phyloP scores from a whole-genome alignment of 805 yeast genomes.

The Wickerhamiella australiensis region DNA sequence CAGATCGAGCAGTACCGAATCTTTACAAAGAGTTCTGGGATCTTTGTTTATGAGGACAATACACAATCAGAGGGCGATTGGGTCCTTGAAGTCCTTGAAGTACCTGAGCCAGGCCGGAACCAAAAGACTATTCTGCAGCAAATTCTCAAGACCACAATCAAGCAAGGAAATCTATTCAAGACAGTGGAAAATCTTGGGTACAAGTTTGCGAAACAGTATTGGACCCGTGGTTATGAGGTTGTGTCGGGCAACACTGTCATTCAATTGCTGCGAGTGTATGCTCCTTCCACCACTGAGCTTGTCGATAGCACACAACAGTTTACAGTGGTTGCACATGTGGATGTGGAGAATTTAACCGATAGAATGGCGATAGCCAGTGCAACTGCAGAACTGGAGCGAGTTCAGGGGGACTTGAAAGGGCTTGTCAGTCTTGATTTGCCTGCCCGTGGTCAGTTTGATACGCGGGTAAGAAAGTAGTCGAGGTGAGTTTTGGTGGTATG shows the following conservation, averaged over 20 bases:
- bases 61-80: conserved; percentile 17
- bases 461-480: conserved; percentile 43
- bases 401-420: conserved; percentile 57
- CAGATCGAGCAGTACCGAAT: conserved; percentile 29
- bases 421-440: conserved; percentile 60
- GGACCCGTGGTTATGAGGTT: conserved; percentile 49
- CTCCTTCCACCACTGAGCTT: conserved; percentile 26
- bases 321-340: conserved; percentile 49
- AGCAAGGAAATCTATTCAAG: conserved; percentile 27
- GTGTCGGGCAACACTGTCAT: conserved; percentile 50
- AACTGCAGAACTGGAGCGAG: conserved; percentile 44
- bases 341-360: conserved; percentile 61
- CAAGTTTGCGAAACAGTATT: conserved; percentile 46
- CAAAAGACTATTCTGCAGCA: conserved; percentile 50
- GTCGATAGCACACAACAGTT: conserved; percentile 26
- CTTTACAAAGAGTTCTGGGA: conserved; percentile 13
- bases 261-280: conserved; percentile 38
- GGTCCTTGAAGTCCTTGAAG: conserved; percentile 26
- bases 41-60: neutral
- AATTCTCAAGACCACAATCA: conserved; percentile 42
- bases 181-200: conserved; percentile 60
- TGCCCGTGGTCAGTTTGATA: conserved; percentile 70
- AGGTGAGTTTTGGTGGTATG: too few species aligned
- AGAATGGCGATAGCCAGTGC: conserved; percentile 58
- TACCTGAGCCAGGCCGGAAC: conserved; percentile 32